Base-by-base conservation (phyloP, 1,284 basidiomycete species). In the Malassezia slooffiae region DNA sequence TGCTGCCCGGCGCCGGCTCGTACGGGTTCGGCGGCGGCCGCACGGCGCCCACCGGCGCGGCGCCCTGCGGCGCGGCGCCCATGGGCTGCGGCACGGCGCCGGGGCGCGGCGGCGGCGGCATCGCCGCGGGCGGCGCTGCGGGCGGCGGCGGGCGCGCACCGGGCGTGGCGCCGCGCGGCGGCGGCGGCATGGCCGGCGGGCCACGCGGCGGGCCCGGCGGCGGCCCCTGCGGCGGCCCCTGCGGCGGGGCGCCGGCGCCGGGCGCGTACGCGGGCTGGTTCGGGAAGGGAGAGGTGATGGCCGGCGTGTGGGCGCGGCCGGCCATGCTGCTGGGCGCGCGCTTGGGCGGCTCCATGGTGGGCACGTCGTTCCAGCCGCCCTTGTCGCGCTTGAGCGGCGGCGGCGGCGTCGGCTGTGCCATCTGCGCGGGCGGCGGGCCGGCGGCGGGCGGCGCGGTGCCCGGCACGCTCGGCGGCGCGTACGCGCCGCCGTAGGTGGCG, bases 281-380 rank as follows among this genome's bases (percentile, higher is more conserved):
- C 7, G 87, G 85, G 80, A 95, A 93, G 1, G 89, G 89, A 20
- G 85, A 79, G 12, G 81, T 81, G 69, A 95, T 91, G 1, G 70
- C 60, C 5, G 48, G 40, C 22, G 54, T 43, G 9, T 51, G 38
- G 34, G 55, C 57, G 17, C 50, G 45, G 37, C 55, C 43, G 19
- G 55, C 55, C 52, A 58, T 55, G 20, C 60, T 60, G 29, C 55
- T 58, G 9, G 56, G 41, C 10, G 59, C 55, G 16, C 58, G 57
- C 38, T 75, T 73, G 19, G 63, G 55, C 9, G 55, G 56, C 21
- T 42, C 29, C 2, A 53, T 38, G 5, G 51, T 47, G 2, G 86
- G 87, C 0, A 84, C 79, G 61, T 96, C 90, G 64, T 96, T 96
- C 89, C 89, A 96, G 0, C 85, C 86, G 9, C 81, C 80, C 49